Base-by-base conservation (phyloP, 306 rosid genomes). In the Cucurbita ficifolia region DNA sequence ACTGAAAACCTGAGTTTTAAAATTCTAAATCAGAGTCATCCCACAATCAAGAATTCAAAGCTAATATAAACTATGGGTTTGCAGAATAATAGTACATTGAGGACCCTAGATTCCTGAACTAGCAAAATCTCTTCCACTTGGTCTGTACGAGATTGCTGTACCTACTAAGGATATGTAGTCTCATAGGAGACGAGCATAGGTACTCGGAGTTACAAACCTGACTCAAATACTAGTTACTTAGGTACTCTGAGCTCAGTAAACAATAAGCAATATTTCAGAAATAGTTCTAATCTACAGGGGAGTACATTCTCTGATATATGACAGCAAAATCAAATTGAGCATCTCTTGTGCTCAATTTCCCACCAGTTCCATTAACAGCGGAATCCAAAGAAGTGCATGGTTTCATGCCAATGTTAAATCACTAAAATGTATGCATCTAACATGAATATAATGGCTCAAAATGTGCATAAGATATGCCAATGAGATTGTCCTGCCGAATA, bases 1-100 rank as follows among this genome's bases (percentile, higher is more conserved):
- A 78, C 95, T 92, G 85, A 92, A 89, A 53, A 92, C 97, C 96
- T 92, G 76, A 76, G 80, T 52, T 64, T 65, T 38, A 73, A 70
- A 55, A 74, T 48, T 24, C 24, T 29, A 11, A 52, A 42, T 78
- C 61, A 76, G 70, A 35, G 36, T 54, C 58, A 42, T 35, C 57
- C n/a, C 40, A 24, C 36, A 24, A 42, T 59, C 68, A 52, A 53
- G 57, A 77, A 19, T 21, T 73, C 40, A 16, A 42, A 55, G 24
- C 40, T 18, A n/a, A 57, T 56, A 29, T 60, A 14, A 38, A 40
- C 43, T 19, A 52, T 55, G 29, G 40, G 42, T 5, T 74, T 58
- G 55, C 46, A 59, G 53, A 42, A 45, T 5, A 5, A 46, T 42
- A 2, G 53, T 8, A 24, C 33, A 67, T 43, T 10, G 18, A 45